Percentiles rank a stretch among this genome's conserved stretches.
These are phyloP conservation scores for Phytopythium sindhum DNA, from an alignment of 352 stramenopile species.

Conservation along the genomic window DNA sequence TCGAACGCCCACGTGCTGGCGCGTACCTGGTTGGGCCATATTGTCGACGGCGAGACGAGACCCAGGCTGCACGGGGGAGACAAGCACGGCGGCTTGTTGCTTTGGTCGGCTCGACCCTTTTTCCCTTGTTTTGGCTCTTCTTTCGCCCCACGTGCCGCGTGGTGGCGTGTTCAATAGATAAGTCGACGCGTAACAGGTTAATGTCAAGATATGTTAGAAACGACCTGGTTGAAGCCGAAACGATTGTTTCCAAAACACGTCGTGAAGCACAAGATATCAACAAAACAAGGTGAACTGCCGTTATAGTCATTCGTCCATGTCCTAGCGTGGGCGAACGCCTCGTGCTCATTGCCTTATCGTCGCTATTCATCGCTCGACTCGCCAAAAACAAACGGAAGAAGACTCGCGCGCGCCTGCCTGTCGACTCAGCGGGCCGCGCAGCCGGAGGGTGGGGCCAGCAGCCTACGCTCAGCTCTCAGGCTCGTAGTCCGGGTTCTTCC, in stretches of 20 bases:
- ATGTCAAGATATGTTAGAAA: neutral
- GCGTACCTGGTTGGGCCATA: slow-evolving; percentile 6
- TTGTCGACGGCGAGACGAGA: neutral
- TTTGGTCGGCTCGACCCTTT: neutral
- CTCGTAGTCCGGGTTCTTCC: slow-evolving; percentile 95
- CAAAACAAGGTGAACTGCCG: neutral
- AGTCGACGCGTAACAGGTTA: neutral
- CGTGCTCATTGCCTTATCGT: slow-evolving; percentile 2
- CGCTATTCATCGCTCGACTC: neutral
- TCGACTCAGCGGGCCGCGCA: slow-evolving; percentile 1
- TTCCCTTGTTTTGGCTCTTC: neutral
- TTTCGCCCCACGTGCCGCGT: neutral
- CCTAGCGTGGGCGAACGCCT: neutral
- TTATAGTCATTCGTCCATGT: neutral
- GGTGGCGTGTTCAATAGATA: neutral
- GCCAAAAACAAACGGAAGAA: neutral
- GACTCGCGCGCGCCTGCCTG: neutral
- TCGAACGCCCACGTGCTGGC: neutral
- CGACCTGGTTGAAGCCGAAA: neutral
- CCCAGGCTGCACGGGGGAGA: neutral
- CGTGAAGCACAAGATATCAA: neutral
- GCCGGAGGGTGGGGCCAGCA: neutral
- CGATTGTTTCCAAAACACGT: neutral
- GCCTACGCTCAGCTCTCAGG: slow-evolving; percentile 58
- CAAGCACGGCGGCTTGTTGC: neutral